Evolutionary conservation across 2,329 filamentous ascomycete species (phyloP).

Genomic region (Ramichloridium luteum): DNA sequence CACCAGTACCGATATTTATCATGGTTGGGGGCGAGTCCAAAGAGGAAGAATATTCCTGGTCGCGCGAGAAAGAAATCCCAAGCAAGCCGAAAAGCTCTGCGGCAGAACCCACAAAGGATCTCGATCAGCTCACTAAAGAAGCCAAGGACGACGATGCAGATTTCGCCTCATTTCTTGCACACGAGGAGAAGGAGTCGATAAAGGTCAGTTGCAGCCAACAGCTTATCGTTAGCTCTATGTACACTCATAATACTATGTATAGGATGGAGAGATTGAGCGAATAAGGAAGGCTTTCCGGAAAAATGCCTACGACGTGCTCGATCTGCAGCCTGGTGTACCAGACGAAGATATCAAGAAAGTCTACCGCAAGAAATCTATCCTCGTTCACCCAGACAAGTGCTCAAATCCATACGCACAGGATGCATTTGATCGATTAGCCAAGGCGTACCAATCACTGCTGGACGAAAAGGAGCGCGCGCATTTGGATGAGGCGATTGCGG

Average conservation of each 20-base stretch:
- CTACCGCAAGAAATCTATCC: constrained; percentile 95
- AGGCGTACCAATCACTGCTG: constrained; percentile 80
- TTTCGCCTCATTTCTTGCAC: constrained; percentile 58
- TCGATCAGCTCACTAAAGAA: constrained; percentile 21
- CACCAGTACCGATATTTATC: too few species aligned
- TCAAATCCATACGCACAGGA: constrained; percentile 82
- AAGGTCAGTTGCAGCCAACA: constrained; percentile 45
- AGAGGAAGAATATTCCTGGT: neutral
- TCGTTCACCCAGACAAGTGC: constrained; percentile 94
- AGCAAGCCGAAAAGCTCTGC: constrained; percentile 4
- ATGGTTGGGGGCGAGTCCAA: too few species aligned
- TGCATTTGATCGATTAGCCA: constrained; percentile 91
- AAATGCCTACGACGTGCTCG: constrained; percentile 81
- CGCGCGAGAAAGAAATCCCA: neutral
- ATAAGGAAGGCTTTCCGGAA: constrained; percentile 83
- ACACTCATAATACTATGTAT: constrained; percentile 1
- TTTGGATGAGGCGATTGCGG: constrained; percentile 89
- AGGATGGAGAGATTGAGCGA: constrained; percentile 92
- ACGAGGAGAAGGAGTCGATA: constrained; percentile 71
- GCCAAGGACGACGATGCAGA: constrained; percentile 38
- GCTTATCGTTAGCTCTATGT: neutral
- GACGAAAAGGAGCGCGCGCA: constrained; percentile 83
- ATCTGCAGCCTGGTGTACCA: constrained; percentile 86
- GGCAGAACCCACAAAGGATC: constrained; percentile 17
- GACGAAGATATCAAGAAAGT: constrained; percentile 90